Evolutionary conservation across 1,284 basidiomycete genomes (phyloP).

Genomic region (Ustilago vetiveriae): DNA sequence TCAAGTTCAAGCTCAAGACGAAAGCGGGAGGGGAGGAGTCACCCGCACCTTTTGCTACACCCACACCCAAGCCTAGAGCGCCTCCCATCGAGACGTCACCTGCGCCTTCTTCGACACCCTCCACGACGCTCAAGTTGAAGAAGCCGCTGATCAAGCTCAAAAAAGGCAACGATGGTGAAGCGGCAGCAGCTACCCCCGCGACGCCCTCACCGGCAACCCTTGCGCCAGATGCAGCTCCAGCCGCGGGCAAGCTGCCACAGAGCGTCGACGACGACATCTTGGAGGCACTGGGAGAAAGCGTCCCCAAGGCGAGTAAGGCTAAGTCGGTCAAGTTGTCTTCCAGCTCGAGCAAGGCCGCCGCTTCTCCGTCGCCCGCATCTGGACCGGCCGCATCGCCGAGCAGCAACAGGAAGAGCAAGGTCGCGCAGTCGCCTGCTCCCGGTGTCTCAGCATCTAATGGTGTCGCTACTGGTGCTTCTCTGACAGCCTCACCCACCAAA

Average conservation of each 20-base stretch:
- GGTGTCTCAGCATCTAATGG: slow-evolving; percentile 11
- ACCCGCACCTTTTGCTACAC: slow-evolving; percentile 23
- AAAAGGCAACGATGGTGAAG: slow-evolving; percentile 19
- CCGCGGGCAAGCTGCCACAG: too few relatives aligned
- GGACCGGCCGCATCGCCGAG: slow-evolving; percentile 14
- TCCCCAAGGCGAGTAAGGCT: slow-evolving; percentile 33
- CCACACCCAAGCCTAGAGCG: slow-evolving; percentile 14
- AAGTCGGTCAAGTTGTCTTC: slow-evolving; percentile 18
- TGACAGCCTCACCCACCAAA: slow-evolving; percentile 20
- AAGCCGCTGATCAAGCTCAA: slow-evolving; percentile 54
- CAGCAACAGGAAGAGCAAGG: slow-evolving; percentile 23
- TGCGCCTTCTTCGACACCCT: slow-evolving; percentile 7
- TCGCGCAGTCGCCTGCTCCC: slow-evolving; percentile 9
- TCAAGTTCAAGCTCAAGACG: slow-evolving; percentile 44
- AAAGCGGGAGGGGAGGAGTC: slow-evolving; percentile 23
- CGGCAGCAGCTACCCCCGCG: slow-evolving; percentile 6
- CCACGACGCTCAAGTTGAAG: slow-evolving; percentile 31
- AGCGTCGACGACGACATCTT: slow-evolving; percentile 49
- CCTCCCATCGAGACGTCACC: slow-evolving; percentile 9
- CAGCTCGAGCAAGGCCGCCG: slow-evolving; percentile 2
- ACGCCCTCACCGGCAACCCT: slow-evolving; percentile 15
- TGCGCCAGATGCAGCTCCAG: background rate
- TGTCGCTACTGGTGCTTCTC: slow-evolving; percentile 3
- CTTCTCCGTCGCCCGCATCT: slow-evolving; percentile 19
- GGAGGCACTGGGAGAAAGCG: slow-evolving; percentile 32